Evolutionary conservation across 2,329 filamentous ascomycete species (phyloP), one percentile per base, ranked within the genome.

Genomic region (Colletotrichum chrysophilum): DNA sequence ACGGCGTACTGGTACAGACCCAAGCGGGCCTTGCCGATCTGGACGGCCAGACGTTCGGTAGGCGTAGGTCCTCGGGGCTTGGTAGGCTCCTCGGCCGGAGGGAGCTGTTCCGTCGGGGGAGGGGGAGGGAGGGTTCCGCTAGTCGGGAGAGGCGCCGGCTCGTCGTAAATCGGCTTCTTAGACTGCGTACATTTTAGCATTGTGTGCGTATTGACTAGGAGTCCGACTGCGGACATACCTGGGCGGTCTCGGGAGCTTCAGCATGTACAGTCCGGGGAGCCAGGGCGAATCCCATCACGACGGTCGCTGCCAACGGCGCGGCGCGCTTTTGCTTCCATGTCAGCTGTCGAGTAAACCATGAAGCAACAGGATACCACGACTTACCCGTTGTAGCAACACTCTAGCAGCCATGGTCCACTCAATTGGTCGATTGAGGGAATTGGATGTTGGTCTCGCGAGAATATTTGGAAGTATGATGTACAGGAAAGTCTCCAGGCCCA

Each of bases 1-100:
- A 93, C 91, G 75, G 94, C 94, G 82, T 96, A 92, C 68, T 89
- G 85, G 88, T 98, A 94, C 60, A 98, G 88, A 83, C 94, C 94
- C 77, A 98, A 89, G 76, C 97, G 95, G 75, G 91, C 94, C 79
- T 90, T 91, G 81, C 95, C 93, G 82, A 99, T 94, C 83, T 98
- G 93, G 38, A 89, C 90, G 75, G 97, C 95, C 48, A 99, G 91
- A 66, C 96, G 94, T 86, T 98, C 96, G 78, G 97, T 98, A 16
- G 96, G 96, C 26, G 96, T 95, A 16, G 95, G 95, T 77, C 87
- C 85, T 76, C 84, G 84, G 65, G 82, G 79, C 72, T 83, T 81
- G 70, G 75, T 77, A 80, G 75, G 69, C 58, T 79, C 78, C 78
- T 78, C 62, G 75, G 79, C 14, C 79, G 76, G 52, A 75, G 76